phyloP scores from a whole-genome alignment of 768 basidiomycete genomes.

The Polyporus arcularius region DNA sequence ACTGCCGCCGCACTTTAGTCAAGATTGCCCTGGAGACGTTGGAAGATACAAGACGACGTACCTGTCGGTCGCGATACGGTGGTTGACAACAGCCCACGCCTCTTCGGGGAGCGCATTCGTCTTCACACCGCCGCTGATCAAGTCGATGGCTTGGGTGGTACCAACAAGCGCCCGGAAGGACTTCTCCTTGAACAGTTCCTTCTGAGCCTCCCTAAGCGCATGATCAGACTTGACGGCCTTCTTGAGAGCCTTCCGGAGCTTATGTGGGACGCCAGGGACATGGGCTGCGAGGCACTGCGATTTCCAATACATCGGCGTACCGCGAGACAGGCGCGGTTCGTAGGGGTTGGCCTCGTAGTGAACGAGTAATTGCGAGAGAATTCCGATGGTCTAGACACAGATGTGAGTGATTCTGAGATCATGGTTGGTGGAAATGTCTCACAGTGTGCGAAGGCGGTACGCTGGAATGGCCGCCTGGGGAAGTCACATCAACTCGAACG shows the following conservation, averaged over 20 bases:
- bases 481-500: conserved; percentile 42
- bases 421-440: conserved; percentile 11
- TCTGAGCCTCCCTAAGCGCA: conserved; percentile 38
- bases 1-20: conserved; percentile 17
- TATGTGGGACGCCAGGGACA: conserved; percentile 36
- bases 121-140: conserved; percentile 43
- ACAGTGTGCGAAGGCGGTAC: conserved; percentile 55
- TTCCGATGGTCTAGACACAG: conserved; percentile 45
- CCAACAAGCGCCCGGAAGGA: conserved; percentile 31
- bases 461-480: conserved; percentile 57
- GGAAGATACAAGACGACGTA: conserved; percentile 15
- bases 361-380: conserved; percentile 49
- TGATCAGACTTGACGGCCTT: conserved; percentile 30
- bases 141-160: conserved; percentile 48
- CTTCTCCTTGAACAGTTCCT: conserved; percentile 26
- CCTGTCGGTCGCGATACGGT: conserved; percentile 31
- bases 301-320: conserved; percentile 33
- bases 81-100: conserved; percentile 28
- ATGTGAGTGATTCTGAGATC: not conserved
- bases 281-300: conserved; percentile 47
- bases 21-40: not conserved
- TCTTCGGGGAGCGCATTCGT: conserved; percentile 47
- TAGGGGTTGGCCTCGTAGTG: conserved; percentile 49
- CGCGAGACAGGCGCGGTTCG: conserved; percentile 32
- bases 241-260: conserved; percentile 32